Evolutionary conservation across 2,329 filamentous ascomycete genomes (phyloP), one percentile per base, ranked within the genome.

Genomic region (Myotisia sp.): DNA sequence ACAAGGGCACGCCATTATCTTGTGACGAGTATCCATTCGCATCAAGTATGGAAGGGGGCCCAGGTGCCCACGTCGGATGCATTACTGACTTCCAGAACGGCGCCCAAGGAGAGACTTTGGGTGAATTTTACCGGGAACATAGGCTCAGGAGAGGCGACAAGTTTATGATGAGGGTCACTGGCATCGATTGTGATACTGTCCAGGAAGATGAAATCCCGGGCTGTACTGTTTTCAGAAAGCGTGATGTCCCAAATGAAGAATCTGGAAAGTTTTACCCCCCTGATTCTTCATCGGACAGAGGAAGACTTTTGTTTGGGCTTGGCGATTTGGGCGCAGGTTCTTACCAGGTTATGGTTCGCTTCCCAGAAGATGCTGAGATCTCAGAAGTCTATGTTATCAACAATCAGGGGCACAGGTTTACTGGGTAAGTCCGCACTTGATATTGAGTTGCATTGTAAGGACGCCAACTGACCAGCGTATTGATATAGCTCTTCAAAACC

Each of bases 71-170:
- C 27, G 32, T 34, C 18, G 32, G 32, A 18, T 34, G 32, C 16
- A 34, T 34, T 14, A 14, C 23, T 17, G 32, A 21, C 5, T 34
- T 34, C 32, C 32, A 34, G 16, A 34, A 34, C 17, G 32, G 32
- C n/a, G 32, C 32, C n/a, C 32, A 34, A 17, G 32, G 32, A 16
- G 32, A 34, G 7, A 26, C 26, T 13, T 21, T 34, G 6, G 22
- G 16, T 12, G 32, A 5, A 3, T 28, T 34, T 24, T 34, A 34
- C 24, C n/a, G 23, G 5, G 14, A 26, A 10, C 27, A 6, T 12
- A 18, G 24, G 14, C 10, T 34, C 22, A 34, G 16, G 23, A 34
- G 22, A 18, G 23, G 23, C n/a, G 21, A 34, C 17, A 34, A 34
- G 16, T 34, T 27, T 14, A 9, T 26, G 8, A 28, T 34, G 22